These are phyloP conservation scores for Phytophthora niederhauseri DNA, from an alignment of 352 stramenopile genomes.

Conservation along the genomic window DNA sequence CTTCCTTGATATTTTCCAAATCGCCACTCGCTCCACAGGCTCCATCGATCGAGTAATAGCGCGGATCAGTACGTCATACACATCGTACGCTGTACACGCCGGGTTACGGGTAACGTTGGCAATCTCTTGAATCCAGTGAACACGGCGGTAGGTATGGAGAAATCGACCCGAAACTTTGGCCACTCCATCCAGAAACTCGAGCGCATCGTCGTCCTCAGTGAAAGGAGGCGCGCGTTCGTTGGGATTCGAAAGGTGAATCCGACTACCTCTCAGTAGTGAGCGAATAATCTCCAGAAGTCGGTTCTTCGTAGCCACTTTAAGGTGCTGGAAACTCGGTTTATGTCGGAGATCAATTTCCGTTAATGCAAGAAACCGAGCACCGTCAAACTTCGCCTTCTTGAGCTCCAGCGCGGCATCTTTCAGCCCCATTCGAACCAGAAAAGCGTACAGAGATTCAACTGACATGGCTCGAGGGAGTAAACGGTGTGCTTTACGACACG, in stretches of 20 bases:
- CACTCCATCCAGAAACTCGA: slow-evolving; percentile 60
- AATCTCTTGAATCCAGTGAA: slow-evolving; percentile 66
- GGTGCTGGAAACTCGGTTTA: slow-evolving; percentile 46
- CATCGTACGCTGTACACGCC: slow-evolving; percentile 49
- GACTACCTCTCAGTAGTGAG: slow-evolving; percentile 45
- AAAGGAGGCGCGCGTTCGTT: slow-evolving; percentile 37
- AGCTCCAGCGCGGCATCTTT: slow-evolving; percentile 56
- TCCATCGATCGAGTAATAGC: slow-evolving; percentile 51
- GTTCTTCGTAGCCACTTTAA: slow-evolving; percentile 66
- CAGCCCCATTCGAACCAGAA: slow-evolving; percentile 61
- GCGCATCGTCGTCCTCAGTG: slow-evolving; percentile 49
- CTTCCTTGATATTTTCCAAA: slow-evolving; percentile 62
- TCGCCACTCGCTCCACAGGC: slow-evolving; percentile 43
- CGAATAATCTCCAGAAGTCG: slow-evolving; percentile 58
- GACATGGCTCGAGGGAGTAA: slow-evolving; percentile 72
- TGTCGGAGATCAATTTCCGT: slow-evolving; percentile 61
- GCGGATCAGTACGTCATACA: slow-evolving; percentile 59
- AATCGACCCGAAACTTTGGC: slow-evolving; percentile 47
- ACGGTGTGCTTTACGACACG: slow-evolving; percentile 52
- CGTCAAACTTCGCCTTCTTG: slow-evolving; percentile 45
- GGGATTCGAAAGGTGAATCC: slow-evolving; percentile 45
- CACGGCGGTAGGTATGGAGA: slow-evolving; percentile 48
- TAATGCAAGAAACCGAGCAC: slow-evolving; percentile 48
- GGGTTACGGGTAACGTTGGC: slow-evolving; percentile 44
- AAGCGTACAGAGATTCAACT: slow-evolving; percentile 41